Percentiles rank a stretch among this genome's conserved stretches.
These are phyloP conservation scores for Metarhizium rileyi DNA, from an alignment of 2,329 filamentous ascomycete genomes.

Conservation along the genomic window DNA sequence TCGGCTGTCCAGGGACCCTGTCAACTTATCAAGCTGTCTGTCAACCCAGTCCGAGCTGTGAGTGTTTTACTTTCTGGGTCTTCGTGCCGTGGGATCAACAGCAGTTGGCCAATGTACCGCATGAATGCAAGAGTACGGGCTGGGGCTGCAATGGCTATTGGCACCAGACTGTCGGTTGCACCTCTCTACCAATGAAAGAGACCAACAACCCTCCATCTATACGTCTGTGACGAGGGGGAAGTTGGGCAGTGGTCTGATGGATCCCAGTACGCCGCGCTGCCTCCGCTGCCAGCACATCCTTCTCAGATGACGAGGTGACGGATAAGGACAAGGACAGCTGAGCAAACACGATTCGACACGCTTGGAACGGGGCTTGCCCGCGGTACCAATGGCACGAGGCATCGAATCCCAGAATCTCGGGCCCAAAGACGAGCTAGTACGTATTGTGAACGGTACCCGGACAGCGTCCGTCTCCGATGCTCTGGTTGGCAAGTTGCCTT, in stretches of 20 bases:
- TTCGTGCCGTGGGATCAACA: neutral
- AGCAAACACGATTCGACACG: too few species aligned
- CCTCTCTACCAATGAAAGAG: neutral
- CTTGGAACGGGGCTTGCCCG: too few species aligned
- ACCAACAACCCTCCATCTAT: neutral
- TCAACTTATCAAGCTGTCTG: too few species aligned
- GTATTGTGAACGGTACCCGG: neutral
- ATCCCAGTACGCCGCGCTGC: neutral
- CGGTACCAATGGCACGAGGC: neutral
- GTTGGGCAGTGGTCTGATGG: slow-evolving; percentile 2
- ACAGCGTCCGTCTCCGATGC: slow-evolving; percentile 17
- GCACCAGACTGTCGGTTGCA: slow-evolving; percentile 13
- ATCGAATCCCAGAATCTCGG: slow-evolving; percentile 6
- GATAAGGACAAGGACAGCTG: neutral
- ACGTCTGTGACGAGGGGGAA: neutral
- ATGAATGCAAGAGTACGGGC: neutral
- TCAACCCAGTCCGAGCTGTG: too few species aligned
- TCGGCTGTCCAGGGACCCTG: neutral
- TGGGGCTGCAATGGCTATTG: slow-evolving; percentile 9
- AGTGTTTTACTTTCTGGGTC: neutral
- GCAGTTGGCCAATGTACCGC: neutral
- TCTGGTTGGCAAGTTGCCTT: slow-evolving; percentile 6
- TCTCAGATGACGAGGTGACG: neutral
- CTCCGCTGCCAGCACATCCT: slow-evolving; percentile 2
- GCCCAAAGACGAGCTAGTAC: neutral